phyloP scores from a whole-genome alignment of 2,329 filamentous ascomycete species.

The Chalaropsis thielavioides region DNA sequence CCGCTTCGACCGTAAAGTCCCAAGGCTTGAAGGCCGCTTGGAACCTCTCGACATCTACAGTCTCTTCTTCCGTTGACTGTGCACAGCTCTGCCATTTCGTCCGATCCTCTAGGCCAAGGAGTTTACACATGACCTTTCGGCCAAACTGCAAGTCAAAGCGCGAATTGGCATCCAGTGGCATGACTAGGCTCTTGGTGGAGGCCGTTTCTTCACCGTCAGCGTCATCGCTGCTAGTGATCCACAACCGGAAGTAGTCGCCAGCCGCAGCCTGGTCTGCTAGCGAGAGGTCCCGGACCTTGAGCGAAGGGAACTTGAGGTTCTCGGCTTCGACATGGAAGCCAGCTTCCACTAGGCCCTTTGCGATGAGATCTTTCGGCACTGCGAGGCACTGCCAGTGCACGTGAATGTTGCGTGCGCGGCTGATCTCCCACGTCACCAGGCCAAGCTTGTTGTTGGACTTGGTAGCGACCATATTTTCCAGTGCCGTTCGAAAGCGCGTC shows the following conservation, averaged over 20 bases:
- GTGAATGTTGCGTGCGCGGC: slow-evolving; percentile 65
- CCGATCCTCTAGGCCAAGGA: slow-evolving; percentile 66
- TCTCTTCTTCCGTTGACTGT: slow-evolving; percentile 66
- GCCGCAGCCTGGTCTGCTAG: slow-evolving; percentile 34
- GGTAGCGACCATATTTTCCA: slow-evolving; percentile 65
- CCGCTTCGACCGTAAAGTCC: slow-evolving; percentile 53
- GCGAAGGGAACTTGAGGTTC: slow-evolving; percentile 45
- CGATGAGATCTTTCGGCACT: slow-evolving; percentile 51
- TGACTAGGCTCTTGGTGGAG: slow-evolving; percentile 47
- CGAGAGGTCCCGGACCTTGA: slow-evolving; percentile 35
- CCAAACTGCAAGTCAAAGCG: slow-evolving; percentile 88
- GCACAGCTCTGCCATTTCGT: slow-evolving; percentile 72
- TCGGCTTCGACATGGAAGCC: slow-evolving; percentile 82
- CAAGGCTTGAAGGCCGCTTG: slow-evolving; percentile 69
- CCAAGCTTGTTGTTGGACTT: slow-evolving; percentile 49
- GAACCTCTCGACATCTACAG: slow-evolving; percentile 61
- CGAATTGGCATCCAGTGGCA: slow-evolving; percentile 56
- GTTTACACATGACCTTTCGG: slow-evolving; percentile 71
- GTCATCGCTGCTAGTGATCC: slow-evolving; percentile 52
- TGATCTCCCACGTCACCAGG: slow-evolving; percentile 85
- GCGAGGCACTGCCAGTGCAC: slow-evolving; percentile 90
- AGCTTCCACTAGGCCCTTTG: slow-evolving; percentile 64
- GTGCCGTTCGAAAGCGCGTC: slow-evolving; percentile 58
- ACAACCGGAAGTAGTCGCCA: slow-evolving; percentile 65
- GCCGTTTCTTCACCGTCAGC: slow-evolving; percentile 33